Percentiles rank a stretch among this genome's conserved stretches.
Evolutionary conservation across 352 stramenopile species (phyloP).

Genomic region (Globisporangium yorkense): DNA sequence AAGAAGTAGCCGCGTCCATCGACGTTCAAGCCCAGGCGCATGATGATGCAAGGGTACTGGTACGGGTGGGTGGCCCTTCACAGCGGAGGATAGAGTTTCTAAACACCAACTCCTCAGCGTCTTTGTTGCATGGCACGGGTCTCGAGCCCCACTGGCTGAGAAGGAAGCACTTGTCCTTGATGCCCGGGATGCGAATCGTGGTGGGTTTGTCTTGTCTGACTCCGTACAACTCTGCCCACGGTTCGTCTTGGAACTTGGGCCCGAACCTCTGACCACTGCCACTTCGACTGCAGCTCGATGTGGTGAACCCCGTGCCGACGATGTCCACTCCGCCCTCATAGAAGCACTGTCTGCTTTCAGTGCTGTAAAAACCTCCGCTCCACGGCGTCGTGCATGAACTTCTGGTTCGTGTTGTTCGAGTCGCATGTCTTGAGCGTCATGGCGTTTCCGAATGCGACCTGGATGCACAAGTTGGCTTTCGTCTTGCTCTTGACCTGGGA

Average conservation of each 20-base stretch:
- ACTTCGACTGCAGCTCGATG: neutral
- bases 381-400: neutral
- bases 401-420: neutral
- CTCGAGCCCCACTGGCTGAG: too few species aligned
- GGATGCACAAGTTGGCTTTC: neutral
- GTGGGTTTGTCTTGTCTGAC: too few species aligned
- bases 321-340: neutral
- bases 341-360: neutral
- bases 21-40: too few species aligned
- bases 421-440: neutral
- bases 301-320: neutral
- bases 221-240: too few species aligned
- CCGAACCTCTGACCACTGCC: neutral
- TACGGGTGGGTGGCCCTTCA: too few species aligned
- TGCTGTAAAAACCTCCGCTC: neutral
- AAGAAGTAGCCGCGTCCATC: too few species aligned
- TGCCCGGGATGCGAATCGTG: too few species aligned
- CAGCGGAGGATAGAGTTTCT: too few species aligned
- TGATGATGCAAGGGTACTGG: too few species aligned
- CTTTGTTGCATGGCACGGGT: too few species aligned
- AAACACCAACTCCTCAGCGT: too few species aligned
- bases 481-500: neutral
- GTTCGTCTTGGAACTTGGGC: neutral
- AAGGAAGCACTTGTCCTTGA: too few species aligned
- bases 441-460: neutral